phyloP scores from a whole-genome alignment of 2,329 filamentous ascomycete genomes.

The Alternaria postmessia region DNA sequence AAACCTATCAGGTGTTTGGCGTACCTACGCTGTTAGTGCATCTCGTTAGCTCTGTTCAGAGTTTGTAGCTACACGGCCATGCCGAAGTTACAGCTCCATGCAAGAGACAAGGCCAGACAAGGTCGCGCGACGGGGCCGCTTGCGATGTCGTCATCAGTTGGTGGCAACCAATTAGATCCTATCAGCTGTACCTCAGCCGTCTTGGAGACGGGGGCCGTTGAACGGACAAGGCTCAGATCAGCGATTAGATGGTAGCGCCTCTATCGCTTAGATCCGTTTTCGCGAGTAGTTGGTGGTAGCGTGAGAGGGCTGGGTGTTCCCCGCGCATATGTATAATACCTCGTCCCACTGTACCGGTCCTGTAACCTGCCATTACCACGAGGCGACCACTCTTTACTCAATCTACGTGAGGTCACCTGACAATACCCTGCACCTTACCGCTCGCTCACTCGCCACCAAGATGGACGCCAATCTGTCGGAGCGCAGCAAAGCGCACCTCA shows the following conservation, averaged over 20 bases:
- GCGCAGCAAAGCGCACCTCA: slow-evolving; percentile 1
- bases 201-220: slow-evolving; percentile 15
- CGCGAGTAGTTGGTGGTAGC: slow-evolving; percentile 15
- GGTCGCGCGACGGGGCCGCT: not conserved
- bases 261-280: slow-evolving; percentile 29
- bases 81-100: slow-evolving; percentile 8
- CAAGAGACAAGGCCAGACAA: not conserved
- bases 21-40: slow-evolving; percentile 6
- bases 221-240: slow-evolving; percentile 12
- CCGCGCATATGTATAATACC: slow-evolving; percentile 21
- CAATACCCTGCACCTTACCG: not conserved
- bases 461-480: slow-evolving; percentile 15
- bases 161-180: slow-evolving; percentile 9
- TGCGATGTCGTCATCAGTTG: slow-evolving; percentile 10
- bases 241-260: slow-evolving; percentile 18
- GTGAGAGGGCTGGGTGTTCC: slow-evolving; percentile 6
- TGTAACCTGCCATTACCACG: slow-evolving; percentile 4
- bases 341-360: slow-evolving; percentile 12
- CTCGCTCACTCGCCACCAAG: not conserved
- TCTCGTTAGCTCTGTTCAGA: slow-evolving; percentile 9
- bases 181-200: slow-evolving; percentile 15
- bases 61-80: slow-evolving; percentile 10
- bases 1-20: not conserved
- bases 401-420: slow-evolving; percentile 17
- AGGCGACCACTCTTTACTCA: slow-evolving; percentile 7